Evolutionary conservation across 768 basidiomycete genomes (phyloP).

Genomic region (Leccinum rimulosum): DNA sequence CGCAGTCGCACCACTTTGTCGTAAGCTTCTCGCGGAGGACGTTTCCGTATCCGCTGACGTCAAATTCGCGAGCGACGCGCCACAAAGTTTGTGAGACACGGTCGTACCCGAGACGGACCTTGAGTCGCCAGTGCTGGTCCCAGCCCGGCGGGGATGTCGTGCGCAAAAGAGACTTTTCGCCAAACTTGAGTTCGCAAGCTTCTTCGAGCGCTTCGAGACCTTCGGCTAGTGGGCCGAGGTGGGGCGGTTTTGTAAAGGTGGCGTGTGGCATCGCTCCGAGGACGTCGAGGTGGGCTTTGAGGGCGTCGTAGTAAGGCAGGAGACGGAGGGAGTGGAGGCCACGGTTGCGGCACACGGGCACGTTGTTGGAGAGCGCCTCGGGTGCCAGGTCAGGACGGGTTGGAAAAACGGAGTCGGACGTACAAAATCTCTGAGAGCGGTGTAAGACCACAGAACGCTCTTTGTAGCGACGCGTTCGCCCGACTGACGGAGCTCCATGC

Average conservation of each 20-base stretch:
- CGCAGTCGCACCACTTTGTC: constrained; percentile 78
- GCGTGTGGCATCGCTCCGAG: constrained; percentile 58
- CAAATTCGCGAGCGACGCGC: constrained; percentile 69
- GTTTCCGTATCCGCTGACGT: constrained; percentile 67
- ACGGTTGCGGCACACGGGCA: constrained; percentile 59
- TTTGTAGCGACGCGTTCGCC: constrained; percentile 79
- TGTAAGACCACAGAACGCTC: constrained; percentile 78
- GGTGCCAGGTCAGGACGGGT: background rate
- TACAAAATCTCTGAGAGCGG: constrained; percentile 73
- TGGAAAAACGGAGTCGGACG: constrained; percentile 25
- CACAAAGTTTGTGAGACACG: constrained; percentile 62
- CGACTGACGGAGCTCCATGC: constrained; percentile 76
- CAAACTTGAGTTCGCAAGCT: constrained; percentile 58
- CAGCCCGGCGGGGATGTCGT: constrained; percentile 41
- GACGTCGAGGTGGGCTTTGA: constrained; percentile 59
- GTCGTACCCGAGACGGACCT: constrained; percentile 65
- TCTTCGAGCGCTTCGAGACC: constrained; percentile 65
- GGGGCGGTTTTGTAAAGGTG: constrained; percentile 62
- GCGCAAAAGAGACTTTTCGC: constrained; percentile 33
- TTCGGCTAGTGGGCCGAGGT: constrained; percentile 55
- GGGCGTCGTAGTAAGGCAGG: constrained; percentile 56
- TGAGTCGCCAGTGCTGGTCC: constrained; percentile 56
- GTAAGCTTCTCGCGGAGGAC: constrained; percentile 71
- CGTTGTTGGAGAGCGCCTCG: constrained; percentile 69
- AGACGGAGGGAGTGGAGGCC: constrained; percentile 68